Evolutionary conservation across 2,329 filamentous ascomycete genomes (phyloP), one percentile per base, ranked within the genome.

Genomic region (Fusarium burgessii): DNA sequence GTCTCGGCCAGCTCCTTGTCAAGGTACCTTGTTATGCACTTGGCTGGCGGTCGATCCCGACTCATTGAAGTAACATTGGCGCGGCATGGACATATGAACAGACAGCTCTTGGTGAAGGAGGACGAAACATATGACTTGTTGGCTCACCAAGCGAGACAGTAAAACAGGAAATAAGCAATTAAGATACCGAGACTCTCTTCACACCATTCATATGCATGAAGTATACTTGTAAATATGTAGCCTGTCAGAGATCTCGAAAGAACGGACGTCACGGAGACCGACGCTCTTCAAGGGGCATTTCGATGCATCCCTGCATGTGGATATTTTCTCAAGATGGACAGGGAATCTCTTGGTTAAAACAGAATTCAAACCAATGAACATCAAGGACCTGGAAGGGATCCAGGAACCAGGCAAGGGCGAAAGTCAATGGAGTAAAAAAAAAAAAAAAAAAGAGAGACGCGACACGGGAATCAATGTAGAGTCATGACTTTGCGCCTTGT

Each of bases 41-140:
- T 62, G 25, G 63, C 58, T 71, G 64, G 68, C 23, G 60, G 66
- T 72, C 51, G 64, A 68, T 69, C 58, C 60, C 68, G 42, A 49
- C 41, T 38, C n/a, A 59, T 36, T 52, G 45, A 60, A 43, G 50
- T 58, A 60, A 45, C 43, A 33, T 58, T 40, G 40, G 68, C 40
- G 50, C 51, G 57, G 47, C 46, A 46, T 55, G 47, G 47, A 55
- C 64, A 54, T 46, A 51, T 35, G n/a, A 15, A 29, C 42, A 18
- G 42, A 46, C 33, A 41, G 35, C 33, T 55, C 51, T 23, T 45
- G 32, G n/a, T 17, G 20, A 43, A 40, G 42, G 40, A 25, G 29
- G 13, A 42, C 23, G 25, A 56, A 46, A 9, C 32, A 40, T 38
- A 27, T n/a, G 23, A 33, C 17, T 40, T 38, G 17, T 38, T 27